Percentiles rank a stretch among this genome's conserved stretches.
Conservation (phyloP, 345 rosid species). For the Lumnitzera littorea region DNA sequence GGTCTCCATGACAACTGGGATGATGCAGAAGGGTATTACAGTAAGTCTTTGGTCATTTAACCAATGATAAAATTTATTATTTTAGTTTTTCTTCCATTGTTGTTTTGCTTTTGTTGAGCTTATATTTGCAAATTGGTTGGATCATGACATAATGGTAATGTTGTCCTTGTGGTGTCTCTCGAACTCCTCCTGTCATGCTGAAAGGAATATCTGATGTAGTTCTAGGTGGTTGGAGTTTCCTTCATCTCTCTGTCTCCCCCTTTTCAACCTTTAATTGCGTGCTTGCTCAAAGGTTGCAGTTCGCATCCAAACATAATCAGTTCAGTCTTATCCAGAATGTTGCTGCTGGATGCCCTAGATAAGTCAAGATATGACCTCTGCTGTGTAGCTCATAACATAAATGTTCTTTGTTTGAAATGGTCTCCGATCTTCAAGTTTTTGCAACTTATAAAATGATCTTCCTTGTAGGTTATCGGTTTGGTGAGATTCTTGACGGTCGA, state of each 20-base stretch:
- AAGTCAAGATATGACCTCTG: no score
- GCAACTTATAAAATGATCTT: conserved; percentile 4
- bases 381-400: no score
- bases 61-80: neutral
- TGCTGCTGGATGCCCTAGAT: no score
- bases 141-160: no score
- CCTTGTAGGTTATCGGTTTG: conserved; percentile 75
- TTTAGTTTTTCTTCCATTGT: neutral
- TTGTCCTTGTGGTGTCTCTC: no score
- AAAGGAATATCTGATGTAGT: no score
- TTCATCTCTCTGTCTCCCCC: neutral
- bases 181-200: no score
- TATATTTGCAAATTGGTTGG: neutral
- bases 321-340: no score
- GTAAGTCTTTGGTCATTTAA: conserved; percentile 37
- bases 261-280: neutral
- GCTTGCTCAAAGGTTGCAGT: no score
- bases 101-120: no score
- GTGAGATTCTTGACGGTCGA: conserved; percentile 89
- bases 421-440: neutral
- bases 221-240: neutral
- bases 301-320: no score
- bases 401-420: neutral
- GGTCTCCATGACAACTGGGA: conserved; percentile 99
- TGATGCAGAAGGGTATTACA: conserved; percentile 96